Conservation (phyloP, 1,284 basidiomycete species). For the Fomitopsis pinicola region DNA sequence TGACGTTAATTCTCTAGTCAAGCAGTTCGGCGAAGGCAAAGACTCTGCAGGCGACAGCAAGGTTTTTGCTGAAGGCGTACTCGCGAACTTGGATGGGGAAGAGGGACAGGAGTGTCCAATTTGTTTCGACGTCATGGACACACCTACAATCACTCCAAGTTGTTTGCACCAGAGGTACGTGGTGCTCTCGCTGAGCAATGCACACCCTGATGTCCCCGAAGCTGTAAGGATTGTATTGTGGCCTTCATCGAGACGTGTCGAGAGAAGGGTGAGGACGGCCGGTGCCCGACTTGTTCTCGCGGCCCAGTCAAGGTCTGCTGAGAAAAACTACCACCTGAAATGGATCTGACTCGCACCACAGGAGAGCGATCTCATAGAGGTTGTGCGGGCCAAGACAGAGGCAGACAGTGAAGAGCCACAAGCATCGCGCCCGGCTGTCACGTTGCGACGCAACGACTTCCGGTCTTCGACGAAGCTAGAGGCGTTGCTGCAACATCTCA, state of each 20-base stretch:
- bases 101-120: conserved; percentile 70
- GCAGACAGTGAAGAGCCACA: conserved; percentile 32
- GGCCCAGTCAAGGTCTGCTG: conserved; percentile 57
- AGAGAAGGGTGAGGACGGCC: conserved; percentile 60
- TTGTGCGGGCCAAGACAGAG: conserved; percentile 38
- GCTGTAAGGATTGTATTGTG: conserved; percentile 83
- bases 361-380: conserved; percentile 63
- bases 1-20: conserved; percentile 63
- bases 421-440: conserved; percentile 40
- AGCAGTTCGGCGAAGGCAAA: conserved; percentile 49
- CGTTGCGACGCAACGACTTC: conserved; percentile 78
- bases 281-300: conserved; percentile 68
- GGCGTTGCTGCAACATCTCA: conserved; percentile 65
- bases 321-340: neutral
- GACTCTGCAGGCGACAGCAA: conserved; percentile 29
- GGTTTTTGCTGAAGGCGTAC: conserved; percentile 60
- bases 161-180: conserved; percentile 77
- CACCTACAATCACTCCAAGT: conserved; percentile 65
- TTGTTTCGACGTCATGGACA: conserved; percentile 75
- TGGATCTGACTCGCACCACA: conserved; percentile 19
- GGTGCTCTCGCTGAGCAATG: neutral
- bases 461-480: conserved; percentile 85
- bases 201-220: conserved; percentile 21
- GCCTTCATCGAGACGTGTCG: conserved; percentile 62
- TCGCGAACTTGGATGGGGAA: conserved; percentile 54